Conservation (phyloP, 164 flowering plant genomes). For the Houttuynia cordata region DNA sequence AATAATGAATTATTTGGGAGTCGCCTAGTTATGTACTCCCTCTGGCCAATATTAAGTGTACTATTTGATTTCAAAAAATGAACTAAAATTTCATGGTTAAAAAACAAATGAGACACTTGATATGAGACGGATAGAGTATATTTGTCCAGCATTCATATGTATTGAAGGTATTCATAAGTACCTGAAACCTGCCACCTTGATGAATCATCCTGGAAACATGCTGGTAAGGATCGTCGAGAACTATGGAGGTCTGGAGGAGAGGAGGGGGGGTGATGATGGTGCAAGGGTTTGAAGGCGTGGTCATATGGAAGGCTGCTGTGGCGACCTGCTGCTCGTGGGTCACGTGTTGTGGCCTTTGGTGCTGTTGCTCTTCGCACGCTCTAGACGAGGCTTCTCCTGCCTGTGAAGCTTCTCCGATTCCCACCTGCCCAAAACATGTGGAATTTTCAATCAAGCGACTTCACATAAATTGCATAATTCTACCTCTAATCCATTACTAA, state of each 20-base stretch:
- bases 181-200: slow-evolving; percentile 61
- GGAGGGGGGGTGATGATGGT: slow-evolving; percentile 68
- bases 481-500: no score
- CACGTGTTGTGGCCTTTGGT: slow-evolving; percentile 16
- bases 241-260: slow-evolving; percentile 44
- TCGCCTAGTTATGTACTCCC: no score
- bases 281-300: slow-evolving; percentile 59
- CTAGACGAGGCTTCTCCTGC: slow-evolving; percentile 27
- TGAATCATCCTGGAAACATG: slow-evolving; percentile 55
- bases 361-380: slow-evolving; percentile 30
- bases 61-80: no score
- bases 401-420: slow-evolving; percentile 41
- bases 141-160: no score
- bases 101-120: no score
- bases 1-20: no score
- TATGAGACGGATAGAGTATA: no score
- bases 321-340: slow-evolving; percentile 21
- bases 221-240: slow-evolving; percentile 54
- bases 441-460: no score
- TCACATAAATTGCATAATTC: no score
- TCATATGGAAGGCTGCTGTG: slow-evolving; percentile 58
- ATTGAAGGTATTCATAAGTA: no score
- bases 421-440: slow-evolving; percentile 28
- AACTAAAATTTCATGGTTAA: no score
- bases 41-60: no score